These are phyloP conservation scores for Mycena rebaudengoi DNA, from an alignment of 768 basidiomycete species.

Conservation along the genomic window DNA sequence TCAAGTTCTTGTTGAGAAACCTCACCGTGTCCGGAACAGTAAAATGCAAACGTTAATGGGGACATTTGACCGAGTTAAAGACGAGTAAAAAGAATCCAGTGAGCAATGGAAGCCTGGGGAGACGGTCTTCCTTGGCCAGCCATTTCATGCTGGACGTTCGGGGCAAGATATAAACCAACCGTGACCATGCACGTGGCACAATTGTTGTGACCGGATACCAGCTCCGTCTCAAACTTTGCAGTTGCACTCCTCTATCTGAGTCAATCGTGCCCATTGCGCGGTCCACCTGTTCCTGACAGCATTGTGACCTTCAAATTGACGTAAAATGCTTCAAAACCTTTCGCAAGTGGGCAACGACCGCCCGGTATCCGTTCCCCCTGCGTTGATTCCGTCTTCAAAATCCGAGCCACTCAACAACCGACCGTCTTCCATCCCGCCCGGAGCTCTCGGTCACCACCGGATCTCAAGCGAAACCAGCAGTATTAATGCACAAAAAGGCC, in stretches of 20 bases:
- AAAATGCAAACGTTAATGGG: conserved; percentile 61
- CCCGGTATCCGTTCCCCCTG: conserved; percentile 24
- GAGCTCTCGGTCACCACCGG: conserved; percentile 12
- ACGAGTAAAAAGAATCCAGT: background rate
- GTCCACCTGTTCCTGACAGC: too few relatives aligned
- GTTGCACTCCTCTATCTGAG: too few relatives aligned
- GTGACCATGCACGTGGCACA: too few relatives aligned
- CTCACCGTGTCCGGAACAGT: conserved; percentile 80
- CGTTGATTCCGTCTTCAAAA: conserved; percentile 20
- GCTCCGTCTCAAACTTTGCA: background rate
- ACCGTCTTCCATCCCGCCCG: conserved; percentile 33
- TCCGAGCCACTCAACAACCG: conserved; percentile 29
- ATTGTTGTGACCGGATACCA: too few relatives aligned
- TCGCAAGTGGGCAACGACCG: conserved; percentile 21
- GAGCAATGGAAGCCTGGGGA: too few relatives aligned
- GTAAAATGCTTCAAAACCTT: conserved; percentile 29
- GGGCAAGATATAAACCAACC: too few relatives aligned
- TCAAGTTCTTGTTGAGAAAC: conserved; percentile 1
- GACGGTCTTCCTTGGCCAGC: too few relatives aligned
- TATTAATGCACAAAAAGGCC: conserved; percentile 9
- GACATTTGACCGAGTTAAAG: conserved; percentile 27
- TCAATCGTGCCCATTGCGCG: too few relatives aligned
- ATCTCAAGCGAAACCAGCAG: conserved; percentile 8
- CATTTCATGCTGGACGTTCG: too few relatives aligned
- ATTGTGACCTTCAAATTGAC: background rate